Base-by-base conservation (phyloP, 108 stramenopile genomes). In the Nitzschia sp. region DNA sequence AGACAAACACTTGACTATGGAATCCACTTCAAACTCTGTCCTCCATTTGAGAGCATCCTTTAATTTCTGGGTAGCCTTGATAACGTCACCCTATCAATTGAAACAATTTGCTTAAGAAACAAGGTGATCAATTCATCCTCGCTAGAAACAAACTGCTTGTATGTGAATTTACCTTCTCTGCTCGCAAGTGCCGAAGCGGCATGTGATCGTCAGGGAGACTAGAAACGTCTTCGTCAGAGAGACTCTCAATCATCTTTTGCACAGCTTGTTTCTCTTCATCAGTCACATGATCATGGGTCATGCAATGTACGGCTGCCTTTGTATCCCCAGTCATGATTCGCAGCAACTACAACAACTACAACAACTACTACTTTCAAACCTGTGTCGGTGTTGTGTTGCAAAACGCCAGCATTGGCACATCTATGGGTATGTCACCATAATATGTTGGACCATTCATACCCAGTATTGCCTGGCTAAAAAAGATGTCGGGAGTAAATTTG, bases 101-200 rank as follows among this genome's bases (percentile, higher is more conserved):
- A 6, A 48, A 48, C 46, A 17, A 17, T 2, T 17, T 48, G 46
- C 3, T 5, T 15, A 3, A 48, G 17, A 48, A 48, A 48, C n/a
- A 48, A 48, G 5, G 6, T 2, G 6, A 48, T 34, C 1, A 1
- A 34, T 34, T 3, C 29, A 34, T 34, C 29, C 29, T 1, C 29
- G 5, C 29, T n/a, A n/a, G n/a, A n/a, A n/a, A n/a, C n/a, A n/a
- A n/a, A n/a, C n/a, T n/a, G n/a, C n/a, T n/a, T n/a, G n/a, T n/a
- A n/a, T n/a, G n/a, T n/a, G n/a, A n/a, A n/a, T n/a, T 48, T 38
- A 73, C 77, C 80, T 88, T 93, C 53, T 89, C 86, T 44, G 92
- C 92, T 38, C 92, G 86, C 56, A 84, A 87, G 57, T 90, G 89
- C 25, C 92, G 77, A 19, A 93, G 46, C 7, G 86, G 85, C 88